A percentile compares a stretch with the other conserved stretches of the same genome.
Evolutionary conservation across 2,329 filamentous ascomycete species (phyloP).

Genomic region (Paraphoma chrysanthemicola): DNA sequence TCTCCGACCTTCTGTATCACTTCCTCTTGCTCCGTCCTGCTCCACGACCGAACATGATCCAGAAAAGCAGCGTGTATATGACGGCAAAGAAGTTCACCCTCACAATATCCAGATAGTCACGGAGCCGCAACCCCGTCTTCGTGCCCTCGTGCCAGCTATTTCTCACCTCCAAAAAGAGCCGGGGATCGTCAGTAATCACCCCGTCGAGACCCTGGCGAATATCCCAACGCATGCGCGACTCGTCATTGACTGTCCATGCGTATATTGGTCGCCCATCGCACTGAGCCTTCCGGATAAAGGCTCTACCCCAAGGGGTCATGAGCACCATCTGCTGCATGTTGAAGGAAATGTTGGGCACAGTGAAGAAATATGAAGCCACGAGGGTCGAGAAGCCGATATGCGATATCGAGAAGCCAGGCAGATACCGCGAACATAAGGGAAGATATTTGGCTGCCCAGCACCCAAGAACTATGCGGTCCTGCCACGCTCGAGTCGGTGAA

Average conservation of each 20-base stretch:
- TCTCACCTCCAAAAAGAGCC: constrained; percentile 67
- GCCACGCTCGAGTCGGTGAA: constrained; percentile 66
- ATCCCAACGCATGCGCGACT: constrained; percentile 81
- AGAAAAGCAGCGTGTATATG: constrained; percentile 42
- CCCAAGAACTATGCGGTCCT: constrained; percentile 76
- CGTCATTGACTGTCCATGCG: constrained; percentile 87
- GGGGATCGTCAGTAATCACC: constrained; percentile 85
- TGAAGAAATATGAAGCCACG: constrained; percentile 76
- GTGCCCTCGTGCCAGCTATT: constrained; percentile 49
- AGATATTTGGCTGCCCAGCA: constrained; percentile 83
- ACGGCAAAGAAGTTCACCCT: constrained; percentile 43
- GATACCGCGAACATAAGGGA: constrained; percentile 65
- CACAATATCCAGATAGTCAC: constrained; percentile 39
- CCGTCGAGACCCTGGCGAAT: constrained; percentile 73
- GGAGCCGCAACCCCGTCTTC: constrained; percentile 36
- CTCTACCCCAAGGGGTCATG: constrained; percentile 69
- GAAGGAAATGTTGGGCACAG: constrained; percentile 73
- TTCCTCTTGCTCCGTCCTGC: constrained; percentile 2
- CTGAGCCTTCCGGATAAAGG: constrained; percentile 70
- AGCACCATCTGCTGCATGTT: constrained; percentile 77
- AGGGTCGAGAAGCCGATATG: constrained; percentile 71
- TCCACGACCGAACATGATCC: constrained; percentile 36
- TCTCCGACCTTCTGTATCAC: constrained; percentile 15
- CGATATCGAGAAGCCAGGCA: constrained; percentile 69
- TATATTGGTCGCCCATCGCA: constrained; percentile 67